Percentiles rank a stretch among this genome's conserved stretches.
Conservation (phyloP, 1,284 basidiomycete genomes). For the Moesziomyces parantarcticus region DNA sequence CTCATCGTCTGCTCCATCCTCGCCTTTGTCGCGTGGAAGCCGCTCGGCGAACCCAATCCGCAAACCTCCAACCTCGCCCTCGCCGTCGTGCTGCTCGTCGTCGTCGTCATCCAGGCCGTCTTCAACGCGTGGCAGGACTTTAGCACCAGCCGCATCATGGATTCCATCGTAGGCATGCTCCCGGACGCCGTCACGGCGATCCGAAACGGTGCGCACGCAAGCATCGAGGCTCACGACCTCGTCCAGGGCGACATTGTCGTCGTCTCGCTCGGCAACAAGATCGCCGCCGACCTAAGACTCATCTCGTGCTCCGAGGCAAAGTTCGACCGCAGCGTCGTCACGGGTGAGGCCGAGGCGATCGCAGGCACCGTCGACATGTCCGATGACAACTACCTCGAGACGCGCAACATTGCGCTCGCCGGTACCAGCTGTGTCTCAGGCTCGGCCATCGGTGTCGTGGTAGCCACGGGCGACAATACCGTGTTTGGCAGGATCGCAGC, state of each 20-base stretch:
- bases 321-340: slow-evolving; percentile 75
- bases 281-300: slow-evolving; percentile 71
- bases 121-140: slow-evolving; percentile 71
- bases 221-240: slow-evolving; percentile 75
- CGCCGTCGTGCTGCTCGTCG: slow-evolving; percentile 68
- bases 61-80: slow-evolving; percentile 72
- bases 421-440: slow-evolving; percentile 77
- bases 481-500: slow-evolving; percentile 70
- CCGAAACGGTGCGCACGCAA: slow-evolving; percentile 73
- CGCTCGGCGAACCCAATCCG: slow-evolving; percentile 71
- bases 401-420: slow-evolving; percentile 75
- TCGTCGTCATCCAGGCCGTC: slow-evolving; percentile 69
- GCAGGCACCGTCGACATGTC: slow-evolving; percentile 71
- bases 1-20: slow-evolving; percentile 73
- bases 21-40: slow-evolving; percentile 72
- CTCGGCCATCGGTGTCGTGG: slow-evolving; percentile 72
- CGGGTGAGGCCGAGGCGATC: slow-evolving; percentile 74
- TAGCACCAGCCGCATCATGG: slow-evolving; percentile 52
- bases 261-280: slow-evolving; percentile 69
- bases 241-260: slow-evolving; percentile 77
- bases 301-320: slow-evolving; percentile 71
- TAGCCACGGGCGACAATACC: slow-evolving; percentile 73
- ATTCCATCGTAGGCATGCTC: slow-evolving; percentile 72
- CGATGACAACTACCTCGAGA: slow-evolving; percentile 71
- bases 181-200: slow-evolving; percentile 73